phyloP scores from a whole-genome alignment of 345 rosid genomes.

The Pugionium cornutum region DNA sequence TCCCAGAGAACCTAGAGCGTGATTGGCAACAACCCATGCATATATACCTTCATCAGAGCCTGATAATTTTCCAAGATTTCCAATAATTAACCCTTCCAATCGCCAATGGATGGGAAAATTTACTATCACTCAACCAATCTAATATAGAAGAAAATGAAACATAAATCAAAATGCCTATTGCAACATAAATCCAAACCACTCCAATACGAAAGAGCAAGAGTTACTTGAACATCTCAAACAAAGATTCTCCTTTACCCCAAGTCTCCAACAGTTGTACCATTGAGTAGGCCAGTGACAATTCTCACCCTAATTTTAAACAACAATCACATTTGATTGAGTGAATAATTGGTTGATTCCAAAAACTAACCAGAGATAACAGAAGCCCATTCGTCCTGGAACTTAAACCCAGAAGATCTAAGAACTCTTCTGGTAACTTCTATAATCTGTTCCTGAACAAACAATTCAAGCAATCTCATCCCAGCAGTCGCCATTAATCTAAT shows the following conservation, averaged over 20 bases:
- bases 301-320: not conserved
- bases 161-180: not conserved
- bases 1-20: conserved; percentile 79
- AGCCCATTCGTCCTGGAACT: conserved; percentile 70
- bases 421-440: conserved; percentile 54
- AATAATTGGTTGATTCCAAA: not conserved
- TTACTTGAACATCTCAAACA: not conserved
- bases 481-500: conserved; percentile 94
- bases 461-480: conserved; percentile 74
- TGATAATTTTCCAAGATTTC: conserved; percentile 18
- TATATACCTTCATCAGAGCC: conserved; percentile 98
- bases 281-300: conserved; percentile 6
- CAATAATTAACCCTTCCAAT: conserved; percentile 2
- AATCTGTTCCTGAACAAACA: conserved; percentile 55
- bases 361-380: conserved; percentile 76
- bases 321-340: not conserved
- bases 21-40: conserved; percentile 94
- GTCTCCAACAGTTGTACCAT: not conserved
- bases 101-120: conserved; percentile 9
- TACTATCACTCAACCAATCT: conserved; percentile 9
- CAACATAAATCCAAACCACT: conserved; percentile 10
- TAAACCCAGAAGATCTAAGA: conserved; percentile 66
- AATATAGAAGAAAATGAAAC: not conserved
- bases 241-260: not conserved
- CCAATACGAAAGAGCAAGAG: conserved; percentile 1